Evolutionary conservation across 1,284 basidiomycete species (phyloP).

Genomic region (Sutorius eximius): DNA sequence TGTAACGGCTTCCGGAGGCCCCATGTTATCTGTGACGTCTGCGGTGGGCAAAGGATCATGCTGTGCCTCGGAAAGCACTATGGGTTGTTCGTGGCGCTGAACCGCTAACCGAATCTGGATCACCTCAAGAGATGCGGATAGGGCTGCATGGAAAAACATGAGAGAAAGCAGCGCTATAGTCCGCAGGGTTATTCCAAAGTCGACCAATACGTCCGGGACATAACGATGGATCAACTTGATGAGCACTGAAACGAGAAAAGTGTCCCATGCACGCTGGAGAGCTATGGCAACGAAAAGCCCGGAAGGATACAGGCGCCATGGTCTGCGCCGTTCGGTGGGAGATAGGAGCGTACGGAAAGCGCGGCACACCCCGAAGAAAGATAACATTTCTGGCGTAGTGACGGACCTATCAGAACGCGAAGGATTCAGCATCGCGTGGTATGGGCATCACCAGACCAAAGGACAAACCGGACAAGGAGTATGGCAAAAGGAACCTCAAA

Average conservation of each 20-base stretch:
- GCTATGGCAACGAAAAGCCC: neutral
- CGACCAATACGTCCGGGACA: neutral
- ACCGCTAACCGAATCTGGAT: neutral
- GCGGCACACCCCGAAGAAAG: neutral
- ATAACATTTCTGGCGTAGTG: neutral
- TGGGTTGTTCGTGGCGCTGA: neutral
- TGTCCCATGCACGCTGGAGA: neutral
- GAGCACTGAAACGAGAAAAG: neutral
- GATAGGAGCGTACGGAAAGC: neutral
- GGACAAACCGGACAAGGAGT: neutral
- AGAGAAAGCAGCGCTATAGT: neutral
- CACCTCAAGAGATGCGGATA: neutral
- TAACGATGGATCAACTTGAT: neutral
- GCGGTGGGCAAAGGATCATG: neutral
- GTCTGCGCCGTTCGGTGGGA: neutral
- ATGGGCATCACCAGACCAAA: neutral
- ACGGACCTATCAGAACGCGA: neutral
- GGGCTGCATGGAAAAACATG: neutral
- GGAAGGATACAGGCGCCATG: neutral
- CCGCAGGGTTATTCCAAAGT: neutral
- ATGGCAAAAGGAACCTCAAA: neutral
- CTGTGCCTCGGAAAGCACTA: neutral
- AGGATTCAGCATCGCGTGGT: neutral
- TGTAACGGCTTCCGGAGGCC: neutral
- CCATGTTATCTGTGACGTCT: neutral